Conservation (phyloP, 495 filamentous ascomycete genomes). For the Hypoxylon subgilvum region DNA sequence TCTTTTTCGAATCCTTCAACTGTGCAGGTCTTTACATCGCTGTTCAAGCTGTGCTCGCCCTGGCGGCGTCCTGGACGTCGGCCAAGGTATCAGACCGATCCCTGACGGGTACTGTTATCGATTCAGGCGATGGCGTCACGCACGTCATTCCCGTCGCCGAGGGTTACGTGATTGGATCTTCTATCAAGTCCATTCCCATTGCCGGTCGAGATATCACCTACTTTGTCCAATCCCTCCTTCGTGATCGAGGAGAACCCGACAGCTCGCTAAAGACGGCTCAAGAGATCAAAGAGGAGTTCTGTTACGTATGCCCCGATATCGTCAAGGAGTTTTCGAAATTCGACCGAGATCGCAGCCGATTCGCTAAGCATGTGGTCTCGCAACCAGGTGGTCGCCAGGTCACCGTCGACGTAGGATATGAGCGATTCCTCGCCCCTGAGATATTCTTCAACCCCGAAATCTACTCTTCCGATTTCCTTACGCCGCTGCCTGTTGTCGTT, state of each 20-base stretch:
- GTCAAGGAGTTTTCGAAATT: constrained; percentile 95
- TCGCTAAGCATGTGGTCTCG: constrained; percentile 84
- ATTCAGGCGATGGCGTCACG: constrained; percentile 96
- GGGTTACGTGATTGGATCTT: constrained; percentile 97
- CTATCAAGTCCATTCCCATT: constrained; percentile 98
- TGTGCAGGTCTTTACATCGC: constrained; percentile 98
- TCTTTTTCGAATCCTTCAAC: constrained; percentile 99
- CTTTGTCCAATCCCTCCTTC: constrained; percentile 93
- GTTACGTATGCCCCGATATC: constrained; percentile 97
- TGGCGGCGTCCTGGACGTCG: constrained; percentile 97
- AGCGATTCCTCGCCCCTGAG: constrained; percentile 96
- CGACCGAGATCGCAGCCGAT: constrained; percentile 87
- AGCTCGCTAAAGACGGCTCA: constrained; percentile 96
- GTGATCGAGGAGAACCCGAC: constrained; percentile 95
- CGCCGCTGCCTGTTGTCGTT: constrained; percentile 89
- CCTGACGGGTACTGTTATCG: constrained; percentile 96
- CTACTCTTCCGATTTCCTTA: constrained; percentile 97
- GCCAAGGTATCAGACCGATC: constrained; percentile 96
- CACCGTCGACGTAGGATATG: constrained; percentile 92
- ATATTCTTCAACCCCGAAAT: constrained; percentile 99
- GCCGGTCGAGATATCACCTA: constrained; percentile 97
- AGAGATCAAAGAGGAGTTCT: constrained; percentile 96
- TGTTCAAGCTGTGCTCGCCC: constrained; percentile 93
- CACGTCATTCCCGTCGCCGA: constrained; percentile 99
- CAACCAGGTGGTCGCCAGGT: constrained; percentile 86